Conservation (phyloP, 1,284 basidiomycete genomes). For the Erythrobasidium hasegawianum region DNA sequence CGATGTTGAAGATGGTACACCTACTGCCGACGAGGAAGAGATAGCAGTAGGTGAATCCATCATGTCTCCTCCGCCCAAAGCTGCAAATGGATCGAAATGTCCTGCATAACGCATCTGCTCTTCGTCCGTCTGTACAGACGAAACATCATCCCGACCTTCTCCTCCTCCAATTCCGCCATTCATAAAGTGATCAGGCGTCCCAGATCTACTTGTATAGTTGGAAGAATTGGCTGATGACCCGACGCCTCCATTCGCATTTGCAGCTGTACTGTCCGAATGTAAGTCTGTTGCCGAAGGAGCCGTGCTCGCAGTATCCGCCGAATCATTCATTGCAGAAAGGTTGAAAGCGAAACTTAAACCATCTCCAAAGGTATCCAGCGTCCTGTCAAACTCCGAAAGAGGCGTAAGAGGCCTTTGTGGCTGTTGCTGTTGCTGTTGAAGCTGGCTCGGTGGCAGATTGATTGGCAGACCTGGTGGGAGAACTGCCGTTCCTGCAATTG, state of each 20-base stretch:
- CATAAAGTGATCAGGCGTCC: not conserved
- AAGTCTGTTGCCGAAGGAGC: not conserved
- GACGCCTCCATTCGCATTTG: constrained; percentile 6
- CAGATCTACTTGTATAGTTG: constrained; percentile 2
- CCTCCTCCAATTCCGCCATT: too few species aligned
- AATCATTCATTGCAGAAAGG: constrained; percentile 8
- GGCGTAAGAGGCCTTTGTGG: constrained; percentile 24
- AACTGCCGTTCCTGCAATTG: not conserved
- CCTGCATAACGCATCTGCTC: constrained; percentile 25
- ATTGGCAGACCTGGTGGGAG: not conserved
- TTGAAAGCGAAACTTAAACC: constrained; percentile 32
- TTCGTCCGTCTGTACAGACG: too few species aligned
- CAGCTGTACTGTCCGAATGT: constrained; percentile 6
- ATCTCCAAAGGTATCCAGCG: constrained; percentile 29
- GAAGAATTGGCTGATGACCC: not conserved
- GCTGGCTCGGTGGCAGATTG: not conserved
- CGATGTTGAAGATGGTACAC: constrained; percentile 1
- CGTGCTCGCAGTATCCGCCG: too few species aligned
- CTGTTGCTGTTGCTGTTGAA: not conserved
- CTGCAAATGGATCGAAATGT: constrained; percentile 28
- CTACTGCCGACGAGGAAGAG: too few species aligned
- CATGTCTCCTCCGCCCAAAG: not conserved
- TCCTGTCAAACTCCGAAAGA: constrained; percentile 30
- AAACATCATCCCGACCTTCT: too few species aligned
- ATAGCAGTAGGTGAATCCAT: not conserved